Conservation (phyloP, 129 eudicot genomes). For the Oenanthe sinensis region DNA sequence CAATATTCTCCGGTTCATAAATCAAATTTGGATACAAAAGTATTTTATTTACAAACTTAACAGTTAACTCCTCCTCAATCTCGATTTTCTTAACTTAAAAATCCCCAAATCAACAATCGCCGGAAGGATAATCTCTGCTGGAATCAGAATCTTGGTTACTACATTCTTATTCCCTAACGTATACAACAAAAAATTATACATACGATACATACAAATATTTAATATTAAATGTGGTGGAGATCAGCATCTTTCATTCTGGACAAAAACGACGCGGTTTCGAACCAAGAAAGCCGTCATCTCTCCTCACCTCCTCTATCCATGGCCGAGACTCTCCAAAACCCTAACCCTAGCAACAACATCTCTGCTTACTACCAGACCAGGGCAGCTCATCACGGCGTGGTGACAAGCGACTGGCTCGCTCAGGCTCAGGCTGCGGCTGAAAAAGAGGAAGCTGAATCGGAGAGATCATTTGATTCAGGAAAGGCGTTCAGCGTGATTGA, state of each 20-base stretch:
- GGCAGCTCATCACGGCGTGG: constrained; percentile 84
- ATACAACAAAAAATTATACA: neutral
- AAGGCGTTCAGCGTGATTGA: constrained; percentile 53
- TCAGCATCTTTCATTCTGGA: constrained; percentile 86
- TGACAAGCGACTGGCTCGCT: constrained; percentile 90
- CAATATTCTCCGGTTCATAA: too few species aligned
- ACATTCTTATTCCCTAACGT: neutral
- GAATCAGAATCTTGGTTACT: neutral
- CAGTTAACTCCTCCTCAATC: neutral
- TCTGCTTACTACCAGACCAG: constrained; percentile 81
- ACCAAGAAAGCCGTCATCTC: constrained; percentile 33
- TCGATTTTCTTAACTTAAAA: too few species aligned
- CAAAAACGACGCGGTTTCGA: constrained; percentile 32
- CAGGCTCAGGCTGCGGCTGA: constrained; percentile 78
- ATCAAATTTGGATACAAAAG: too few species aligned
- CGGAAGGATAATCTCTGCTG: neutral
- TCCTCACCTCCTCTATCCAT: constrained; percentile 30
- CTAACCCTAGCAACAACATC: constrained; percentile 34
- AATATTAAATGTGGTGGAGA: constrained; percentile 60
- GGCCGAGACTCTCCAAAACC: constrained; percentile 50
- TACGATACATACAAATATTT: neutral
- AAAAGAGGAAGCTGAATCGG: constrained; percentile 19
- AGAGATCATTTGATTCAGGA: constrained; percentile 12
- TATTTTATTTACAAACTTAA: neutral
- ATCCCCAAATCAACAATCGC: neutral